These are phyloP conservation scores for Colletotrichum plurivorum DNA, from an alignment of 2,329 filamentous ascomycete genomes.

Conservation along the genomic window DNA sequence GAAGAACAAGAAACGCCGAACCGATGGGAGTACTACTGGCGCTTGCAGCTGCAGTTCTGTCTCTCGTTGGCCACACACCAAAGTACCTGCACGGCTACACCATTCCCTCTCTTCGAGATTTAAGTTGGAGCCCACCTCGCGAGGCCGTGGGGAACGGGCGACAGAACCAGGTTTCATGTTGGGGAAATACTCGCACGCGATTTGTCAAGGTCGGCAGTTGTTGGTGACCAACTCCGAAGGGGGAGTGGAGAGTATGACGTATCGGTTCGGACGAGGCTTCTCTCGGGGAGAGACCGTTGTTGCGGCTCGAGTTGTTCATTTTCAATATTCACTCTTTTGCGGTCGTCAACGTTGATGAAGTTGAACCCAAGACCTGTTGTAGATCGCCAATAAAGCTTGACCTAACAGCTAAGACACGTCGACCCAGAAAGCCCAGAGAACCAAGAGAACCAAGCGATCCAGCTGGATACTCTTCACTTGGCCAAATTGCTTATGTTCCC, in stretches of 20 bases:
- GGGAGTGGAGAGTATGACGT: conserved; percentile 35
- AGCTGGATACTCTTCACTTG: conserved; percentile 8
- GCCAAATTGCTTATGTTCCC: conserved; percentile 36
- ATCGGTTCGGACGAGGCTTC: conserved; percentile 3
- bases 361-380: conserved; percentile 7
- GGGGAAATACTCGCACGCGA: conserved; percentile 33
- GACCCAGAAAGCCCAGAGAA: conserved; percentile 22
- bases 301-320: conserved; percentile 2
- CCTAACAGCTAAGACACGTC: conserved; percentile 4
- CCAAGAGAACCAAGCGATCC: conserved; percentile 14
- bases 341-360: too few species aligned
- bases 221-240: conserved; percentile 29
- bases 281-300: background rate
- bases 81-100: too few species aligned
- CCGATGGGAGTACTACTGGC: conserved; percentile 10
- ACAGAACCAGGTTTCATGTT: conserved; percentile 38
- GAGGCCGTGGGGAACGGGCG: conserved; percentile 32
- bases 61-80: conserved; percentile 11
- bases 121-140: conserved; percentile 18
- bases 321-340: too few species aligned
- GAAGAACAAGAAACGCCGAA: conserved; percentile 27
- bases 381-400: conserved; percentile 27
- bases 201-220: conserved; percentile 39
- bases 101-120: conserved; percentile 6
- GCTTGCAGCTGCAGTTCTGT: conserved; percentile 36